Base-by-base conservation (phyloP, 306 rosid genomes). In the Prinsepia uniflora region DNA sequence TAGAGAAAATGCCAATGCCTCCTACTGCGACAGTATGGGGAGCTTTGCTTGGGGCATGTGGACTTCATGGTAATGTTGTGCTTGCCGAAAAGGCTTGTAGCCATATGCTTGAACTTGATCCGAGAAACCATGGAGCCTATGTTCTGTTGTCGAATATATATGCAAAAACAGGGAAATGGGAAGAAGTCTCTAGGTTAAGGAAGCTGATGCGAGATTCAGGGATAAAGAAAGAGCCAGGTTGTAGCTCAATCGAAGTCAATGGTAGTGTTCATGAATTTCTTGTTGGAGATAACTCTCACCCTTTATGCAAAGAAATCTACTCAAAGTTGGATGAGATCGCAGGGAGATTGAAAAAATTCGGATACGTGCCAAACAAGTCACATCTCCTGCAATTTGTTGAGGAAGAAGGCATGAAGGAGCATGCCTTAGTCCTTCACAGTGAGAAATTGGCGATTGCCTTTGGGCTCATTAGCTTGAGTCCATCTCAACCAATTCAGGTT, bases 361-460 rank as follows among this genome's bases (percentile, higher is more conserved):
- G 94, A 18, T 84, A 88, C 24, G 78, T 71, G 79, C 83, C 90
- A 64, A 81, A 82, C 73, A 76, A 76, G 63, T 82, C 90, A 14
- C 76, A 84, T 46, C 60, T 80, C 15, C 84, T 84, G 70, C 90
- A 86, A 81, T 57, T 80, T 43, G 75, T 77, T 20, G 90, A 88
- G 76, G 94, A 86, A 76, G 89, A 88, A 50, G 79, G 80, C 61
- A 73, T 82, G 75, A 76, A 74, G 76, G 88, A 88, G 62, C 86
- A 76, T 43, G 84, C 87, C 66, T 36, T 84, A 53, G 82, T 79
- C 61, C 83, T 84, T 63, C 94, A 86, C 52, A 80, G 86, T 15
- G 91, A 88, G 77, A 88, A 86, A 80, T 71, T 88, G 64, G 91
- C 89, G 4, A 84, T 86, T 14, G 84, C 89, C 19, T 88, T 81